phyloP scores from a whole-genome alignment of 129 eudicot species.

The Tagetes patula region DNA sequence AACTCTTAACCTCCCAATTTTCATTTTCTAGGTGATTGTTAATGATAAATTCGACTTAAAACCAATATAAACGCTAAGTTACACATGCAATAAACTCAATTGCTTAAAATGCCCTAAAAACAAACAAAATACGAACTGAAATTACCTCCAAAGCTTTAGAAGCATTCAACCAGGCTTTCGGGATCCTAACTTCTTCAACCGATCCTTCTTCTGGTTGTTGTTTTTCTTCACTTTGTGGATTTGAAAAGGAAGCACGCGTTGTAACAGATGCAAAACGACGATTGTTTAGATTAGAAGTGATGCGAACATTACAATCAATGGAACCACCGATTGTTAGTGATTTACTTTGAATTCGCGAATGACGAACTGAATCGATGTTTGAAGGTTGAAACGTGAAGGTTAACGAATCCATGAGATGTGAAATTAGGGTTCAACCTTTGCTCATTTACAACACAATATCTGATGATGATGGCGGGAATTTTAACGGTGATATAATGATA shows the following conservation, averaged over 20 bases:
- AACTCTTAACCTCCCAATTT: not conserved
- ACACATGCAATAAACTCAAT: not conserved
- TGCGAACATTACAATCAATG: slow-evolving; percentile 13
- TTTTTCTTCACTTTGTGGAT: slow-evolving; percentile 17
- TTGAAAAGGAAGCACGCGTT: slow-evolving; percentile 30
- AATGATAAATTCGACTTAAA: slow-evolving; percentile 9
- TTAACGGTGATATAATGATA: slow-evolving; percentile 12
- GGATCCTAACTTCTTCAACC: slow-evolving; percentile 64
- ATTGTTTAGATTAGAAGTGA: slow-evolving; percentile 7
- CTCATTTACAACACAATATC: not conserved
- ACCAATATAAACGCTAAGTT: slow-evolving; percentile 3
- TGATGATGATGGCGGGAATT: slow-evolving; percentile 42
- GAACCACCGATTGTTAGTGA: slow-evolving; percentile 13
- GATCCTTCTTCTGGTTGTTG: slow-evolving; percentile 41
- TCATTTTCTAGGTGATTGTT: not conserved
- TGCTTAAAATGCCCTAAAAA: not conserved
- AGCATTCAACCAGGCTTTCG: slow-evolving; percentile 56
- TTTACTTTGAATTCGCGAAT: slow-evolving; percentile 19
- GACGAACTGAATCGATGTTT: slow-evolving; percentile 15
- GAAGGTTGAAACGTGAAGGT: slow-evolving; percentile 31
- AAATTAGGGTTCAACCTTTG: slow-evolving; percentile 20
- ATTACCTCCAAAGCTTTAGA: slow-evolving; percentile 69
- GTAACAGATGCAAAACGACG: slow-evolving; percentile 24
- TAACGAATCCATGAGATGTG: slow-evolving; percentile 31
- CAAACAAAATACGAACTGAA: not conserved